Base-by-base conservation (phyloP, 805 yeast genomes). In the Ogataea methylovora region DNA sequence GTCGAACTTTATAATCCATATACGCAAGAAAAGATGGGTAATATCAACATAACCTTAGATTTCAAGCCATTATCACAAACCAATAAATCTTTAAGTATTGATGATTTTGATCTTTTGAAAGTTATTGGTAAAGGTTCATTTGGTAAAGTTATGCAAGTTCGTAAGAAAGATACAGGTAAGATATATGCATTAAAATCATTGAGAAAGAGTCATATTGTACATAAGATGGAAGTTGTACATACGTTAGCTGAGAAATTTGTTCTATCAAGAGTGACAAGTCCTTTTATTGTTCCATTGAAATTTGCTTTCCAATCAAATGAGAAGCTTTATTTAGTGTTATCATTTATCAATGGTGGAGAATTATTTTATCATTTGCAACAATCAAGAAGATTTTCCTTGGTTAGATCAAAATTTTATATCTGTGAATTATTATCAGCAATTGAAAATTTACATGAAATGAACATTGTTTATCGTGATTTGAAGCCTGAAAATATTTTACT, bases 101-200 rank as follows among this genome's bases (percentile, higher is more conserved):
- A 87, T 37, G 96, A 90, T 52, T 90, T 92, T 61, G 95, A 87
- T 49, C 63, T 92, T 34, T 69, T 92, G 46, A 92, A 92, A 60
- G 98, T 92, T 16, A 86, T 92, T 36, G 98, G 98, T 24, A 92
- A 92, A 56, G 98, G 98, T 7, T 87, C 97, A 8, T 92, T 92
- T 56, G 98, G 98, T 34, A 92, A 92, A 61, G 98, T 92, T 35
- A 92, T 92, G 97, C 98, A 92, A 60, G 98, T 92, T 27, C 79
- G 87, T 43, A 92, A 92, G 61, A 85, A 84, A 48, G 98, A 92
- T 58, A 92, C 98, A 3, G 82, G 82, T 44, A 94, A 90, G 56
- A 79, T 92, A 17, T 92, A 92, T 58, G 98, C 98, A 2, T 66
- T 92, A 53, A 92, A 92, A 59, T 87, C 97, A 0, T 77, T 92